Base-by-base conservation (phyloP, 2,329 filamentous ascomycete genomes). In the Curvularia spicifera region DNA sequence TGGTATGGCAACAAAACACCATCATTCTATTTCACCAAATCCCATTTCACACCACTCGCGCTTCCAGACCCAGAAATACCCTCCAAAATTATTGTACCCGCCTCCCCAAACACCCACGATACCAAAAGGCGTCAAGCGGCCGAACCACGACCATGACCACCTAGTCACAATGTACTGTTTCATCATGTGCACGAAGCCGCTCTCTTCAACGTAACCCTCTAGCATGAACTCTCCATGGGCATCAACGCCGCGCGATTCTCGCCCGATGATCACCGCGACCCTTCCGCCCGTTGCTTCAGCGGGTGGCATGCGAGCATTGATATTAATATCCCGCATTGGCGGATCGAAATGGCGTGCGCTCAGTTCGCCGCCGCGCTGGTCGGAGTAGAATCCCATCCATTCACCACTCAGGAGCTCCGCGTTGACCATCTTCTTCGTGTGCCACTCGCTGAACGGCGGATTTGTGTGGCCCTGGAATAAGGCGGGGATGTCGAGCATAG, bases 61-160 rank as follows among this genome's bases (percentile, higher is more conserved):
- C 44, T 71, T 72, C 63, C 66, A 71, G 8, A 71, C 67, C 66
- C 69, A 71, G 22, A 71, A 68, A 26, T 70, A 66, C 0, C 68
- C 67, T n/a, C 65, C 65, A 39, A 70, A 65, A 4, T 45, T 44
- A 13, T 51, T 42, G 4, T 26, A 24, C 1, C 49, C 20, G 3
- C 26, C 15, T 31, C 63, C 59, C 69, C 66, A 72, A 3, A 57
- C 51, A 3, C 68, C 70, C 20, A 66, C 61, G 9, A 72, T 70
- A 0, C 69, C 70, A 49, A 71, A 72, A 0, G 69, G 69, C 9
- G 60, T 66, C 8, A 72, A 35, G 9, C 51, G 26, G 8, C 65
- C 70, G 2, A 48, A 51, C 62, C 65, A 72, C 3, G 39, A 48
- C 65, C 64, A 71, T 1, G 49, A 45, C 39, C 33, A 50, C 1